phyloP scores from a whole-genome alignment of 2,329 filamentous ascomycete species.

The Aspergillus brunneoviolaceus region DNA sequence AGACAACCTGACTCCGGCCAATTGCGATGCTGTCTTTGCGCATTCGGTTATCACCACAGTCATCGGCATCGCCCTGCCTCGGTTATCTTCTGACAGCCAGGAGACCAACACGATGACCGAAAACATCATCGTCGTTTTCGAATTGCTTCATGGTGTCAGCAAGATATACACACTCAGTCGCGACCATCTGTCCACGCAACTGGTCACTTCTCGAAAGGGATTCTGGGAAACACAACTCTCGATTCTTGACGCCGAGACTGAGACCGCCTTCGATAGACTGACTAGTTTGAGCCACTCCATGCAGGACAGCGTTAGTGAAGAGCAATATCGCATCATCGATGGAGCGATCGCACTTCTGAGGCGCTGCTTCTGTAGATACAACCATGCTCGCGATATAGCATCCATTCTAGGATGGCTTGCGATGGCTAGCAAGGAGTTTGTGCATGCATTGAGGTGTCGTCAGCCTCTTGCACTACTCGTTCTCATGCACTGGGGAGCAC shows the following conservation, averaged over 20 bases:
- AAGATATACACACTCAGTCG: constrained; percentile 35
- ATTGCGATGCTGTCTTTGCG: constrained; percentile 40
- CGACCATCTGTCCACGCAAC: constrained; percentile 50
- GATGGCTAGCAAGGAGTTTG: constrained; percentile 33
- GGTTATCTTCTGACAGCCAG: constrained; percentile 29
- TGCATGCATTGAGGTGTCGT: constrained; percentile 29
- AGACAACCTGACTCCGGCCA: constrained; percentile 34
- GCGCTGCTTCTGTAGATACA: constrained; percentile 30
- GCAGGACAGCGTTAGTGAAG: constrained; percentile 22
- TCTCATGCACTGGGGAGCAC: constrained; percentile 38
- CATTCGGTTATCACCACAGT: constrained; percentile 40
- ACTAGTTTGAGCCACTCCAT: constrained; percentile 30
- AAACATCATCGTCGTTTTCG: constrained; percentile 37
- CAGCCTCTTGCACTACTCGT: constrained; percentile 34
- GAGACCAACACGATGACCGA: constrained; percentile 35
- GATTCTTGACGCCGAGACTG: constrained; percentile 26
- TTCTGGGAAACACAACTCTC: constrained; percentile 43
- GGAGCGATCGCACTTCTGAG: constrained; percentile 30
- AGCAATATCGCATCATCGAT: constrained; percentile 32
- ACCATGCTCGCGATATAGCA: constrained; percentile 25
- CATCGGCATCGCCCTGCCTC: constrained; percentile 37
- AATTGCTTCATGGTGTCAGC: constrained; percentile 36
- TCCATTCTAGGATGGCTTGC: constrained; percentile 38
- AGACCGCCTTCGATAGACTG: constrained; percentile 29
- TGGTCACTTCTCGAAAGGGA: constrained; percentile 47